Conservation (phyloP, 1,284 basidiomycete species). For the Trametes pubescens region DNA sequence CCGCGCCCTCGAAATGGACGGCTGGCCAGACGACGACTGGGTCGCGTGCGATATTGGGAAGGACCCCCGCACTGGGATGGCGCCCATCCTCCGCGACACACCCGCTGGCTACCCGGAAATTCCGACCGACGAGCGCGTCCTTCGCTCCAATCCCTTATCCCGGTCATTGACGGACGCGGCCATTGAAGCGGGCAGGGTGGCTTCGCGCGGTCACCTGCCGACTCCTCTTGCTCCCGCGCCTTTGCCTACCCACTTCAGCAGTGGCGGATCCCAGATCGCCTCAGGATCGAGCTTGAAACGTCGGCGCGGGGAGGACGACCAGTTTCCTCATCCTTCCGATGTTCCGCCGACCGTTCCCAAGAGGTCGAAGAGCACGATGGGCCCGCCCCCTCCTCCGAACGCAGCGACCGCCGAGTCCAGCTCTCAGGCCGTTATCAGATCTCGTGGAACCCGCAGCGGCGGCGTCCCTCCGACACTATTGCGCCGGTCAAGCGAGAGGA, state of each 20-base stretch:
- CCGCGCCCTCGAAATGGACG: slow-evolving; percentile 2
- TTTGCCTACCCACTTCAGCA: too few species aligned
- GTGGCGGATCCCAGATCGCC: too few species aligned
- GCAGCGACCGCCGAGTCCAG: too few species aligned
- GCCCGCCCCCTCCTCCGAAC: too few species aligned
- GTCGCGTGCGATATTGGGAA: background rate
- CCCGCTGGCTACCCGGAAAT: background rate
- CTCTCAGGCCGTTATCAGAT: too few species aligned
- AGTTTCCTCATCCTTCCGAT: background rate
- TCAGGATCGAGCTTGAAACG: background rate
- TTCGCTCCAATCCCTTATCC: background rate
- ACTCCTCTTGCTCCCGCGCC: too few species aligned
- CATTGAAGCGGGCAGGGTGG: too few species aligned
- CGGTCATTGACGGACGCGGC: background rate
- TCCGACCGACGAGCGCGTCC: background rate
- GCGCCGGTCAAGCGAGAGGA: too few species aligned
- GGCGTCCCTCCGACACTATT: too few species aligned
- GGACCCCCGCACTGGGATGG: background rate
- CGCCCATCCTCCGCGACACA: background rate
- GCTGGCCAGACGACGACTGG: slow-evolving; percentile 20
- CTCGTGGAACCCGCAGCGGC: too few species aligned
- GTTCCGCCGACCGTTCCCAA: background rate
- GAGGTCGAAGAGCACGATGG: background rate
- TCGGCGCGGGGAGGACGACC: background rate
- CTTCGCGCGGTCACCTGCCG: background rate